Evolutionary conservation across 73 alveolate species (phyloP).

Genomic region (Tetrahymena borealis): DNA sequence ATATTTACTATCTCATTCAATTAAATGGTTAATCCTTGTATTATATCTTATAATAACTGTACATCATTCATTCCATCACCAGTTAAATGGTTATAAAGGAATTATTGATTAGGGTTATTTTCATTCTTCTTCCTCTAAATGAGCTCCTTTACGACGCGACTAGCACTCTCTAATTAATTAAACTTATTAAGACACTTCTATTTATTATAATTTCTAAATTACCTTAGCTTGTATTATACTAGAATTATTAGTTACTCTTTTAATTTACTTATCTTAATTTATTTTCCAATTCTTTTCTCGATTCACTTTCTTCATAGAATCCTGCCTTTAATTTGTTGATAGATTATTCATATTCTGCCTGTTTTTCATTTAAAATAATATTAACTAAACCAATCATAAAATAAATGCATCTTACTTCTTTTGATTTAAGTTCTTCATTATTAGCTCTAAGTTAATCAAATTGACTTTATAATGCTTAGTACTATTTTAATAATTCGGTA

Average conservation of each 20-base stretch:
- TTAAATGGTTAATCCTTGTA: not conserved
- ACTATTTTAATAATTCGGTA: not conserved
- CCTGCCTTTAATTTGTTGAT: not conserved
- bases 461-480: not conserved
- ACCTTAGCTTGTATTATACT: not conserved
- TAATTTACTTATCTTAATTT: not conserved
- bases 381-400: not conserved
- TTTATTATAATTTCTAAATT: no score
- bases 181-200: no score
- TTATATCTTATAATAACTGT: not conserved
- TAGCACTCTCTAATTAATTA: not conserved
- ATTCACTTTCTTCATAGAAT: not conserved
- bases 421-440: not conserved
- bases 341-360: not conserved
- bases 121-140: not conserved
- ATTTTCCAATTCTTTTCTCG: not conserved
- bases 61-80: not conserved
- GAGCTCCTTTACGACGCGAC: not conserved
- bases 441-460: not conserved
- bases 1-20: not conserved
- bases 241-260: not conserved
- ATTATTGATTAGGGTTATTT: not conserved
- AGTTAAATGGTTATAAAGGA: not conserved
- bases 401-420: not conserved
- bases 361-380: not conserved